phyloP scores from a whole-genome alignment of 2,329 filamentous ascomycete genomes.

The Fusarium burgessii region DNA sequence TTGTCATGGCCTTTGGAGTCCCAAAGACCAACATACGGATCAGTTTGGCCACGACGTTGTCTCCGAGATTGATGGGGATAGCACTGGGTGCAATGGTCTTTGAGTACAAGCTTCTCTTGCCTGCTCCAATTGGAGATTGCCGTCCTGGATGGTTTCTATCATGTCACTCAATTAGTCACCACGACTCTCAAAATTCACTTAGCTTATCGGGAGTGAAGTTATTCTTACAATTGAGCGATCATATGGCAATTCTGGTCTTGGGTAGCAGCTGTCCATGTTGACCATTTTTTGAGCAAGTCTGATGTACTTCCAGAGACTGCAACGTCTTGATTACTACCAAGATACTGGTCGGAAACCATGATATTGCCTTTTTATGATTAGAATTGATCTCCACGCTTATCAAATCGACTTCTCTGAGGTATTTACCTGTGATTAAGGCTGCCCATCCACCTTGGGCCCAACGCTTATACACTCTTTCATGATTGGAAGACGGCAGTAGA shows the following conservation, averaged over 20 bases:
- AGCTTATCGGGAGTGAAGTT: rapidly evolving
- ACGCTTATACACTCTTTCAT: not conserved
- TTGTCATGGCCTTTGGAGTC: not conserved
- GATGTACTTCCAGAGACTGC: not conserved
- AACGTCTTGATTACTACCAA: not conserved
- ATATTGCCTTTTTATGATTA: not conserved
- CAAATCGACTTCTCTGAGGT: not conserved
- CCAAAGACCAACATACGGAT: not conserved
- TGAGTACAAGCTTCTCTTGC: not conserved
- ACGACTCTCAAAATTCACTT: not conserved
- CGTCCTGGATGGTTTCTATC: not conserved
- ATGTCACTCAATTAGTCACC: not conserved
- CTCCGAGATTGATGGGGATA: not conserved
- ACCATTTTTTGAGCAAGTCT: not conserved
- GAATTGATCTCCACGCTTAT: not conserved
- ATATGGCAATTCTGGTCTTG: not conserved
- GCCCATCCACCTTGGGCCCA: not conserved
- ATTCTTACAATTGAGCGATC: not conserved
- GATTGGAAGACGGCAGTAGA: not conserved
- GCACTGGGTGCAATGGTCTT: not conserved
- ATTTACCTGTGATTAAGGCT: not conserved
- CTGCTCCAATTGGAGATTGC: not conserved
- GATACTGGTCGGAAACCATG: not conserved
- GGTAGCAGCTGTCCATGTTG: not conserved
- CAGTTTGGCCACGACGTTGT: not conserved